Evolutionary conservation across 306 rosid genomes (phyloP).

Genomic region (Ceratonia siliqua): DNA sequence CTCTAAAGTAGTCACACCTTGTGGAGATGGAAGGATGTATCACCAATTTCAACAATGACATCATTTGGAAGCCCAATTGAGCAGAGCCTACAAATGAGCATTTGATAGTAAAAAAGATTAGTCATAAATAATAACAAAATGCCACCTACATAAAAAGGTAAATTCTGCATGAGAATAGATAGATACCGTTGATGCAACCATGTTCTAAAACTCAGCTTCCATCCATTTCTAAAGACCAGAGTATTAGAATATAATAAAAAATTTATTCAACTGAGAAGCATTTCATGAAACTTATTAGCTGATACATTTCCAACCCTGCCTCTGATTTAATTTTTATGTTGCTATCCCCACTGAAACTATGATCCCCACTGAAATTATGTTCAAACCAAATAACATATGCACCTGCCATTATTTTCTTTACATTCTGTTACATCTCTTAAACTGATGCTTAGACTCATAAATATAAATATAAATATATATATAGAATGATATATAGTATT

Average conservation of each 20-base stretch:
- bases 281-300: too few species aligned
- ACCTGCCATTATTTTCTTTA: too few species aligned
- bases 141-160: not conserved
- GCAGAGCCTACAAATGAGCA: constrained; percentile 64
- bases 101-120: constrained; percentile 19
- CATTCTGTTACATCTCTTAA: too few species aligned
- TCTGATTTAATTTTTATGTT: too few species aligned
- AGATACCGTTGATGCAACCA: not conserved
- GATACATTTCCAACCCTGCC: too few species aligned
- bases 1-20: constrained; percentile 55
- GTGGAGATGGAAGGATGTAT: constrained; percentile 79
- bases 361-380: too few species aligned
- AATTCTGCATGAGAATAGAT: not conserved
- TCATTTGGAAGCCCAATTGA: constrained; percentile 85
- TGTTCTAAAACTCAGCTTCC: constrained; percentile 10
- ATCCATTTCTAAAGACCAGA: not conserved
- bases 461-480: too few species aligned
- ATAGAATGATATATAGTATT: too few species aligned
- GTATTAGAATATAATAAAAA: not conserved
- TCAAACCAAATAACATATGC: too few species aligned
- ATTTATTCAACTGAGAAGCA: not conserved
- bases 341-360: too few species aligned
- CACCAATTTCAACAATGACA: constrained; percentile 76
- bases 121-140: constrained; percentile 3
- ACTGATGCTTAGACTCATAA: too few species aligned